phyloP scores from a whole-genome alignment of 192 early-diverging fungal species.

The Backusella tarrabulga region DNA sequence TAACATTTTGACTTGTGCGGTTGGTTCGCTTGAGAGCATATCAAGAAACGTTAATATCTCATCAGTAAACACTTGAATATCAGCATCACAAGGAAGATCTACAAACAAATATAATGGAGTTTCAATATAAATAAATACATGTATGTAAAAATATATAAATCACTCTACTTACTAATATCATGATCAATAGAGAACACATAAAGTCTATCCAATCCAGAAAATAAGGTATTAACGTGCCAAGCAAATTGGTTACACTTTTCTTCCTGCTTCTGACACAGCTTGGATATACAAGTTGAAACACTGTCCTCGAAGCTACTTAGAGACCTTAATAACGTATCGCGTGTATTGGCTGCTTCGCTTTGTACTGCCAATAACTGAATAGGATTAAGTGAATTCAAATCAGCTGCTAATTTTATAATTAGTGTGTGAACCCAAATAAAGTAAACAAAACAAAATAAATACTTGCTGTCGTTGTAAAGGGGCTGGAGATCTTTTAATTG shows the following conservation, averaged over 20 bases:
- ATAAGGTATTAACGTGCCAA: background rate
- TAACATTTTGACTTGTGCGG: background rate
- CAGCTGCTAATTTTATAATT: constrained; percentile 5
- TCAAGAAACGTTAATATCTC: background rate
- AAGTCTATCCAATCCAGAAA: background rate
- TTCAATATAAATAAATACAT: background rate
- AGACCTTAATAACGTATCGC: background rate
- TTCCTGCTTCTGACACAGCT: background rate
- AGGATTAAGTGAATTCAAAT: background rate
- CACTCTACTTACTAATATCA: background rate
- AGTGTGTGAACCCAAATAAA: constrained; percentile 2
- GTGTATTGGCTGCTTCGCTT: background rate
- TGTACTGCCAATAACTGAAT: background rate
- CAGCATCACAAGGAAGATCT: constrained; percentile 14
- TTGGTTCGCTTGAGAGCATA: background rate
- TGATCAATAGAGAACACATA: background rate
- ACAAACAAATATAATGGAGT: background rate
- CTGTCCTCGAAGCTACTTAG: constrained; percentile 2
- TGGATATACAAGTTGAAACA: background rate
- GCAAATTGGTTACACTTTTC: background rate
- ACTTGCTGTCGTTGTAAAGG: background rate
- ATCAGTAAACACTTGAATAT: background rate
- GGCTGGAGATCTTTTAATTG: constrained; percentile 14
- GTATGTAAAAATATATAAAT: background rate
- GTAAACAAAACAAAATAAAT: background rate